A percentile compares a stretch with the other conserved stretches of the same genome.
Conservation (phyloP, 192 early-diverging fungal species). For the Coemansia sp. region DNA sequence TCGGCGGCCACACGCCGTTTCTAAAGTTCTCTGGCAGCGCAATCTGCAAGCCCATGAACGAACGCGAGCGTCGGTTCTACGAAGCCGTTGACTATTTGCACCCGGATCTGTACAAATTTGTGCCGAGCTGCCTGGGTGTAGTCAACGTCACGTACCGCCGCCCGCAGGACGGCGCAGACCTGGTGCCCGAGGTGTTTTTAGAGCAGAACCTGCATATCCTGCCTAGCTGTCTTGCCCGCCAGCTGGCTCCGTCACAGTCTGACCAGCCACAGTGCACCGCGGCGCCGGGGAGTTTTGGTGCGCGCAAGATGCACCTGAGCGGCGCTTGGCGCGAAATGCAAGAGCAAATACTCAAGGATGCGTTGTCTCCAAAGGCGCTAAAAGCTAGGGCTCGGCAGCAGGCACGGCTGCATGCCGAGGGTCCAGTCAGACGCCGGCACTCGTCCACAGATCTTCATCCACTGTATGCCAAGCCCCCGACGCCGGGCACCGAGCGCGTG, state of each 20-base stretch:
- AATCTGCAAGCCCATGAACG: slow-evolving; percentile 91
- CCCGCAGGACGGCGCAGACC: slow-evolving; percentile 27
- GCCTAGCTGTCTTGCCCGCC: slow-evolving; percentile 61
- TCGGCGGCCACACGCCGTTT: slow-evolving; percentile 96
- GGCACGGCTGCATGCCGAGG: slow-evolving; percentile 37
- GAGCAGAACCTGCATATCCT: slow-evolving; percentile 92
- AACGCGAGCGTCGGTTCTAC: slow-evolving; percentile 86
- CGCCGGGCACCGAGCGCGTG: slow-evolving; percentile 7
- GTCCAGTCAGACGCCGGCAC: slow-evolving; percentile 50
- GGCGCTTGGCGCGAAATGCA: slow-evolving; percentile 72
- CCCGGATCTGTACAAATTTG: slow-evolving; percentile 81
- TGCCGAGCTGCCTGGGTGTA: slow-evolving; percentile 89
- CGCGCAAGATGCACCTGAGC: slow-evolving; percentile 49
- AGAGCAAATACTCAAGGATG: slow-evolving; percentile 87
- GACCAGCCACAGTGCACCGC: slow-evolving; percentile 40
- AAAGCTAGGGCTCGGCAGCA: slow-evolving; percentile 69
- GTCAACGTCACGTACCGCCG: slow-evolving; percentile 87
- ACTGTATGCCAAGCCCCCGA: slow-evolving; percentile 12
- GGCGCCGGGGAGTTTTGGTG: slow-evolving; percentile 49
- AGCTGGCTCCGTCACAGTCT: slow-evolving; percentile 19
- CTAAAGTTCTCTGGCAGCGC: slow-evolving; percentile 95
- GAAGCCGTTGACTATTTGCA: slow-evolving; percentile 74
- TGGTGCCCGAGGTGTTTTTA: slow-evolving; percentile 67
- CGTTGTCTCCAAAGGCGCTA: slow-evolving; percentile 82
- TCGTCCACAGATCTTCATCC: slow-evolving; percentile 57